Conservation (phyloP, 768 basidiomycete species). For the Psilocybe subaeruginosa region DNA sequence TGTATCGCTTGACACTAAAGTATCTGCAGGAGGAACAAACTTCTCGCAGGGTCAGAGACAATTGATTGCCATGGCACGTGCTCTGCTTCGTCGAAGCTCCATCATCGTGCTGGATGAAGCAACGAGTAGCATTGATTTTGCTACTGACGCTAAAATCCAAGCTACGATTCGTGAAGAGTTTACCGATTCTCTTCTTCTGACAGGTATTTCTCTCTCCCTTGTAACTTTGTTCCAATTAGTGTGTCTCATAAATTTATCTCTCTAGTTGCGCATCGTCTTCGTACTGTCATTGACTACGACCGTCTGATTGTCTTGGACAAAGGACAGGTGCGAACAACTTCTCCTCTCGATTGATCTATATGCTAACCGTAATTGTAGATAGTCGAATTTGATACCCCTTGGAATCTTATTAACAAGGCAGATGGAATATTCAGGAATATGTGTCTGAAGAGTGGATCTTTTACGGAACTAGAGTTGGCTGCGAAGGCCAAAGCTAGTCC, state of each 20-base stretch:
- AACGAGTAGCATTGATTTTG: slow-evolving; percentile 86
- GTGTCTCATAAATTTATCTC: slow-evolving; percentile 4
- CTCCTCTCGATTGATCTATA: background rate
- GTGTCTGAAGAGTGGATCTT: slow-evolving; percentile 74
- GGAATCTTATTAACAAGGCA: slow-evolving; percentile 63
- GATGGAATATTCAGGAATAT: slow-evolving; percentile 70
- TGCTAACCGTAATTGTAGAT: slow-evolving; percentile 31
- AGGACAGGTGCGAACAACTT: slow-evolving; percentile 41
- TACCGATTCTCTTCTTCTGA: slow-evolving; percentile 70
- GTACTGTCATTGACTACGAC: slow-evolving; percentile 84
- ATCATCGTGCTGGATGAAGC: slow-evolving; percentile 85
- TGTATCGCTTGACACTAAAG: slow-evolving; percentile 74
- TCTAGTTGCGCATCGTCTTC: slow-evolving; percentile 71
- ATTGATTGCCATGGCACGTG: slow-evolving; percentile 84
- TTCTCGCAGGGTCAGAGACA: slow-evolving; percentile 95
- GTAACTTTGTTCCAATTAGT: background rate
- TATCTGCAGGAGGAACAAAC: slow-evolving; percentile 86
- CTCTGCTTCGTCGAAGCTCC: slow-evolving; percentile 69
- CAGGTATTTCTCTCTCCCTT: slow-evolving; percentile 45
- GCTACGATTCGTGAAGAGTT: slow-evolving; percentile 88
- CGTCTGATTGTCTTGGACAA: slow-evolving; percentile 79
- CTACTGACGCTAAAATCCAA: slow-evolving; percentile 91
- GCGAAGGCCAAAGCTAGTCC: slow-evolving; percentile 48
- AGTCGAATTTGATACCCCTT: slow-evolving; percentile 74
- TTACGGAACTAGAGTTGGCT: slow-evolving; percentile 57